Base-by-base conservation (phyloP, 2,329 filamentous ascomycete genomes). In the Pseudogymnoascus destructans region DNA sequence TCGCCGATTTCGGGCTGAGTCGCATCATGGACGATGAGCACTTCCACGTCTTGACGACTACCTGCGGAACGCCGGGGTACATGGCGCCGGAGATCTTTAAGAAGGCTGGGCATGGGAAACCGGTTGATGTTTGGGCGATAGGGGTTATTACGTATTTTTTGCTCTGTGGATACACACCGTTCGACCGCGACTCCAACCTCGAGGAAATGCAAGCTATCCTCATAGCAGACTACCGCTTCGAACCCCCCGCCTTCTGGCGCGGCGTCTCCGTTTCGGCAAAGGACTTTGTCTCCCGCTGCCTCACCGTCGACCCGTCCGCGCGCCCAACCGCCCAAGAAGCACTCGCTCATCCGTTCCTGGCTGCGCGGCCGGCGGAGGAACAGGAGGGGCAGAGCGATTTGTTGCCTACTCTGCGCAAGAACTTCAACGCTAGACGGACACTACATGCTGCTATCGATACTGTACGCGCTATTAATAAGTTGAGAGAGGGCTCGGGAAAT, bases 11-110 rank as follows among this genome's bases (percentile, higher is more conserved):
- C 72, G 93, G 93, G 8, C 77, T 98, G 55, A 93, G 87, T 23
- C 83, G 93, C 60, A 96, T 98, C 73, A 97, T 98, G 92, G 93
- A 98, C 69, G 93, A 97, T 73, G 90, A 96, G 73, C 89, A 95
- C 70, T 97, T 97, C 72, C 93, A 97, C 70, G 92, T 97, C 27
- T 76, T 98, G 62, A 98, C 93, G 9, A 98, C 93, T 0, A 98
- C 93, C 1, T 98, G 93, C 70, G 93, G 93, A 60, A 98, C 93
- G 1, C 93, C 93, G 3, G 93, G 93, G 55, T 98, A 98, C 73
- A 98, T 98, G 93, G 93, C 93, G 1, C 93, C 93, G 19, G 93
- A 98, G 72, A 98, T 98, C 67, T 98, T 98, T 75, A 95, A 95
- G 73, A 98, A 98, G 77, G 91, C 87, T 6, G 93, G 93, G 23